Evolutionary conservation across 139 green algal species (phyloP).

Genomic region (Coelastrella sp.): DNA sequence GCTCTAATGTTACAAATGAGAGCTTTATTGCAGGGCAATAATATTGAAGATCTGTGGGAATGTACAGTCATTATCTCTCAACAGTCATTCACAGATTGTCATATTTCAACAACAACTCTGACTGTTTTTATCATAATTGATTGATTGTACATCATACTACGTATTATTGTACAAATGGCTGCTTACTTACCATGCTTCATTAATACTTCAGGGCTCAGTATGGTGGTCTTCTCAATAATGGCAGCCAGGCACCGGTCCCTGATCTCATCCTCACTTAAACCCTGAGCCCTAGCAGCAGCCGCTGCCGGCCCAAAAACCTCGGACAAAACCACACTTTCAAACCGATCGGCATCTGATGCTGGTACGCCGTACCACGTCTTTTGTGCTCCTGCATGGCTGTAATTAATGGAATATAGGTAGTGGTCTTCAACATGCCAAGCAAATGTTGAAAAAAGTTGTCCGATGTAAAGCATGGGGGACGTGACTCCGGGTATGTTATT

Average conservation of each 20-base stretch:
- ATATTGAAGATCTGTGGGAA: too few species aligned
- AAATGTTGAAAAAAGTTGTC: constrained; percentile 91
- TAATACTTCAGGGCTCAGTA: constrained; percentile 72
- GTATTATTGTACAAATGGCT: background rate
- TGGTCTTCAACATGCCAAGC: constrained; percentile 95
- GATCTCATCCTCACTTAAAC: background rate
- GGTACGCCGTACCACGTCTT: constrained; percentile 92
- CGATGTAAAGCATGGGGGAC: constrained; percentile 90
- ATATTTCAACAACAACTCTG: background rate
- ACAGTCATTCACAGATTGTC: too few species aligned
- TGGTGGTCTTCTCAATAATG: constrained; percentile 80
- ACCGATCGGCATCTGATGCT: constrained; percentile 65
- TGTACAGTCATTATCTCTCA: too few species aligned
- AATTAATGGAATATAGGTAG: constrained; percentile 75
- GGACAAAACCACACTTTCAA: constrained; percentile 70
- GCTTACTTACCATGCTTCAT: constrained; percentile 64
- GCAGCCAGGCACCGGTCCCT: constrained; percentile 41
- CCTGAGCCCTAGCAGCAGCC: background rate
- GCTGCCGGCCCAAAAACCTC: constrained; percentile 55
- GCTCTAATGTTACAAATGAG: too few species aligned
- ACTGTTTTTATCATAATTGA: background rate
- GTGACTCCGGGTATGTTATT: constrained; percentile 75
- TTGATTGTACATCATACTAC: too few species aligned
- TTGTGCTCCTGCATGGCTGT: constrained; percentile 76
- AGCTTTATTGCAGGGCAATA: too few species aligned